Conservation (phyloP, 257 asterid species). For the Cynanchum wilfordii region DNA sequence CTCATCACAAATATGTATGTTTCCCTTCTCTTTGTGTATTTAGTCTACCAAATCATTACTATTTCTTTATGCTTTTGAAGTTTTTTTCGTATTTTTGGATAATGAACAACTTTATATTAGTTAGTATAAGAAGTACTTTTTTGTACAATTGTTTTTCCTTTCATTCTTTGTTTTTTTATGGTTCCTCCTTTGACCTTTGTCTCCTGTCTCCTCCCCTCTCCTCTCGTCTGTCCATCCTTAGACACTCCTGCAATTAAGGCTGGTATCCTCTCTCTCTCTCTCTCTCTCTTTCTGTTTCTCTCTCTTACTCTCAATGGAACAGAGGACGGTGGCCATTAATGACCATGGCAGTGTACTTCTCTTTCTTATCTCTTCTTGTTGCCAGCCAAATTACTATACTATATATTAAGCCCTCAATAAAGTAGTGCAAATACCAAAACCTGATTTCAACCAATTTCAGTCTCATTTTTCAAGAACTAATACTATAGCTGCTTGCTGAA, state of each 20-base stretch:
- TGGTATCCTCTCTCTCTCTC: constrained; percentile 13
- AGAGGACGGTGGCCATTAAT: constrained; percentile 52
- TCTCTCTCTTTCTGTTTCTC: constrained; percentile 32
- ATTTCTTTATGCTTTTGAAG: neutral
- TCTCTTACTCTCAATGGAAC: constrained; percentile 45
- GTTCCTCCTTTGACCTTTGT: constrained; percentile 28
- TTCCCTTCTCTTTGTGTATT: constrained; percentile 6
- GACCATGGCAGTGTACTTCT: constrained; percentile 22
- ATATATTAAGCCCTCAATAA: constrained; percentile 8
- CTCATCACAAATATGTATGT: too few relatives aligned
- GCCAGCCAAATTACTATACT: constrained; percentile 15
- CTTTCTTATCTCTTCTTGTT: constrained; percentile 14
- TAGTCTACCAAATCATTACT: constrained; percentile 13
- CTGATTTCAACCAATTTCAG: neutral
- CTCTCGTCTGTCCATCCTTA: constrained; percentile 9
- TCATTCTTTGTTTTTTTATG: neutral
- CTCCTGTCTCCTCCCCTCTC: constrained; percentile 8
- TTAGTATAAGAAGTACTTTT: neutral
- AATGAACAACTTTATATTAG: neutral
- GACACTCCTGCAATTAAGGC: constrained; percentile 5
- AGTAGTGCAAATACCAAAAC: constrained; percentile 21
- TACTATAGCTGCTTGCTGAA: constrained; percentile 24
- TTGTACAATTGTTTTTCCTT: constrained; percentile 1
- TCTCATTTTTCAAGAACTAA: constrained; percentile 12
- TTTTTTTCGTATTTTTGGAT: constrained; percentile 2